phyloP scores from a whole-genome alignment of 106 monocot genomes.

The Vanilla planifolia region DNA sequence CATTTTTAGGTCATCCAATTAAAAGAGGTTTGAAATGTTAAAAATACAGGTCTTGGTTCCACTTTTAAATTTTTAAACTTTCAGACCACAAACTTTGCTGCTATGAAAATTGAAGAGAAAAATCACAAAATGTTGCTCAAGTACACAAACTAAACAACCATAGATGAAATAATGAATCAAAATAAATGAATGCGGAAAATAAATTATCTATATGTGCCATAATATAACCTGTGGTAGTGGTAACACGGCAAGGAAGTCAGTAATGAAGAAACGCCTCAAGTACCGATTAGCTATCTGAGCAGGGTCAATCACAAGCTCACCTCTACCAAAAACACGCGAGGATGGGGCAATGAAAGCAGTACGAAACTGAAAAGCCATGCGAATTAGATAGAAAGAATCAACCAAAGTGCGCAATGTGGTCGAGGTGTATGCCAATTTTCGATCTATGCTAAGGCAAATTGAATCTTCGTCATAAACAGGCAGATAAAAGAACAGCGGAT shows the following conservation, averaged over 20 bases:
- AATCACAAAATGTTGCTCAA: too few species aligned
- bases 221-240: conserved; percentile 86
- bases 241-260: conserved; percentile 76
- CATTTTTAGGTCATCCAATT: too few species aligned
- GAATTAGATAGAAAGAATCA: conserved; percentile 73
- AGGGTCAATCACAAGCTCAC: conserved; percentile 86
- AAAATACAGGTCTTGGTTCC: too few species aligned
- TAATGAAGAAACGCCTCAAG: conserved; percentile 47
- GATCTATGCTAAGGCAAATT: conserved; percentile 67
- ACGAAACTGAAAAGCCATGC: conserved; percentile 68
- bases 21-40: too few species aligned
- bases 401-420: conserved; percentile 71
- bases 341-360: conserved; percentile 89
- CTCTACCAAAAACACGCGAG: conserved; percentile 90
- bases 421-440: conserved; percentile 43
- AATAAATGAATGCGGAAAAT: not conserved
- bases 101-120: too few species aligned
- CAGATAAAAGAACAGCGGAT: conserved; percentile 84
- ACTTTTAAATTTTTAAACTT: too few species aligned
- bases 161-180: not conserved
- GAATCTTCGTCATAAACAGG: conserved; percentile 40
- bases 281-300: conserved; percentile 62
- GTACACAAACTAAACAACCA: too few species aligned
- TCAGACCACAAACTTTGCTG: too few species aligned
- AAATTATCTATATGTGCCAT: not conserved